Evolutionary conservation across 2,329 filamentous ascomycete species (phyloP).

Genomic region (Botrytis byssoidea): DNA sequence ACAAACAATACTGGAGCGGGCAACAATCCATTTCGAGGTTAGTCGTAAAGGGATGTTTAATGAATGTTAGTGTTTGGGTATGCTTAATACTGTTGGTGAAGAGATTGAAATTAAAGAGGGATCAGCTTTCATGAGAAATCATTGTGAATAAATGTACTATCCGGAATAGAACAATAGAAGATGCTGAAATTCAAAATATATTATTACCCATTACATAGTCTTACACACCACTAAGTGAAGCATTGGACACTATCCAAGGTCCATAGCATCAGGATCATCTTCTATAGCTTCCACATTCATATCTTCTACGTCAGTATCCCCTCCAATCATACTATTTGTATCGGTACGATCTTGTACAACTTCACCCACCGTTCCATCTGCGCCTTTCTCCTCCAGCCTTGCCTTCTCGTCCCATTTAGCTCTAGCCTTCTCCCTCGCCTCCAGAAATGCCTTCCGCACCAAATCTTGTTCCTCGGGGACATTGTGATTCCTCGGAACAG

Average conservation of each 20-base stretch:
- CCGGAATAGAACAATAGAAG: conserved; percentile 35
- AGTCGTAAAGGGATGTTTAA: conserved; percentile 17
- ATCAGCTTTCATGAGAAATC: not conserved
- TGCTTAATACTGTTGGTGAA: not conserved
- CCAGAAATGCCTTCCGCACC: conserved; percentile 80
- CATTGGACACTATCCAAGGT: conserved; percentile 47
- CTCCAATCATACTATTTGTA: conserved; percentile 19
- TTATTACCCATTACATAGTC: not conserved
- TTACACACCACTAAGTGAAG: conserved; percentile 8
- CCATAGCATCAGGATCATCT: conserved; percentile 64
- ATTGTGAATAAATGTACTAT: conserved; percentile 33
- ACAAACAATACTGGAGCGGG: conserved; percentile 38
- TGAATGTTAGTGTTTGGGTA: conserved; percentile 27
- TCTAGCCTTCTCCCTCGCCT: conserved; percentile 67
- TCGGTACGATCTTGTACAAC: conserved; percentile 24
- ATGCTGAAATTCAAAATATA: conserved; percentile 8
- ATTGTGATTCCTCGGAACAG: conserved; percentile 70
- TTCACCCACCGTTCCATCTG: conserved; percentile 30
- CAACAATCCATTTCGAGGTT: conserved; percentile 40
- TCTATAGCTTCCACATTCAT: conserved; percentile 34
- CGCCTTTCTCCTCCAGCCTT: conserved; percentile 37
- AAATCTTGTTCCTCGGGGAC: conserved; percentile 73
- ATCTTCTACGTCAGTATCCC: conserved; percentile 12
- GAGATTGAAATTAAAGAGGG: not conserved
- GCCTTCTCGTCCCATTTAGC: conserved; percentile 53